Evolutionary conservation across 1,284 basidiomycete species (phyloP), one percentile per base, ranked within the genome.

Genomic region (Ceratobasidium sp.): DNA sequence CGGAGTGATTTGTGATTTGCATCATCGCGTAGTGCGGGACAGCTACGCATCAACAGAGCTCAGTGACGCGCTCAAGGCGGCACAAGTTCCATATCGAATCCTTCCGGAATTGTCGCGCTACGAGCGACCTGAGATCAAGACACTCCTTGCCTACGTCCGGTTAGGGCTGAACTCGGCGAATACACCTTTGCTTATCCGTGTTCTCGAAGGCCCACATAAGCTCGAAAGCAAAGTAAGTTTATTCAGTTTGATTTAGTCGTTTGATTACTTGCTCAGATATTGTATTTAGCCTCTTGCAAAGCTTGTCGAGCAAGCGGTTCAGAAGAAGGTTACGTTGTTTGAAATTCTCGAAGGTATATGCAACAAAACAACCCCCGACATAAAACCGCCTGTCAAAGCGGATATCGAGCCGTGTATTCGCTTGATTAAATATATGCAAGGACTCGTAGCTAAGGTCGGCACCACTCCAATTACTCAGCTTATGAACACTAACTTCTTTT

Each of bases 61-160:
- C n/a, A n/a, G 78, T 9, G 81, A 77, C 1, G 81, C 82, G n/a
- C 82, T 98, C 24, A 93, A 95, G 80, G 90, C 89, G 75, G 89
- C 91, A 77, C 88, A 90, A 36, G 93, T 98, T 57, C 94, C 95
- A 0, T 90, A 88, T 79, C 85, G 90, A 59, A 88, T 97, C 66
- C 86, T 97, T 9, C 92, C 90, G 17, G 94, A 94, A 0, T 90
- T 93, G 81, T 93, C 92, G 81, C 96, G 96, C 87, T 97, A 96
- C 79, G 93, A 96, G 77, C 90, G 95, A 8, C 82, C 89, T 78
- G 93, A 94, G 87, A 88, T 98, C 80, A 96, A 96, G 84, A 94
- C 96, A 81, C 79, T 97, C 27, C 84, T 97, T n/a, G 92, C 93
- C 0, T 97, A 97, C 82, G 84, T 96, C 0, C 94, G 95, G 80